Evolutionary conservation across 2,329 filamentous ascomycete genomes (phyloP), one percentile per base, ranked within the genome.

Genomic region (Diaporthe velutina): DNA sequence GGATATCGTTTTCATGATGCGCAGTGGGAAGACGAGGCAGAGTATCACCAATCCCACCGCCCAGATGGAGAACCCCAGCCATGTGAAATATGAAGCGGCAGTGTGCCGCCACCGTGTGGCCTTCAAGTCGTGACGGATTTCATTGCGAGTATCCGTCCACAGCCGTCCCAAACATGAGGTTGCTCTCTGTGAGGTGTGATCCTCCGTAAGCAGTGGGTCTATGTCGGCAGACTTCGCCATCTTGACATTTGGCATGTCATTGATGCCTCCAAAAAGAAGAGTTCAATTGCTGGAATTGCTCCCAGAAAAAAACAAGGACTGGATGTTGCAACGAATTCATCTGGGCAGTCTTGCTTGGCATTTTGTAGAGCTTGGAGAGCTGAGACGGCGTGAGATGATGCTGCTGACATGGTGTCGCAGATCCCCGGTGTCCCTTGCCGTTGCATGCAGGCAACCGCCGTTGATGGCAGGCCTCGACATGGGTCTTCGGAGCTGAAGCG

Each of bases 61-160:
- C 54, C 68, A 71, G 22, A 48, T 50, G 4, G 19, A 12, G 17
- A 71, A 71, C 2, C 33, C 19, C 9, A 71, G 35, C 54, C 68
- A 71, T 28, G 7, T 35, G n/a, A 35, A 60, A n/a, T 22, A 71
- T 7, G 19, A 25, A 5, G 28, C 68, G 13, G 22, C 40, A 15
- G 22, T 38, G 22, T 58, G 54, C 42, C 68, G 35, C 68, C 40
- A 71, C 22, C 40, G 60, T 12, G 68, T 71, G 15, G 54, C n/a
- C 40, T 60, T 71, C 40, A 71, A 50, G 28, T 71, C 68, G 12
- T 60, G 33, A 38, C 54, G 54, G 35, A 71, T 19, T 8, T 71
- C 68, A n/a, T 60, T 58, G 22, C 28, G 25, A 1, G 54, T 60
- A 2, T 71, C 25, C 9, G 57, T 8, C 68, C 68, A 71, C 13